Evolutionary conservation across 805 yeast species (phyloP).

Genomic region (Diddensiella transvaalensis): DNA sequence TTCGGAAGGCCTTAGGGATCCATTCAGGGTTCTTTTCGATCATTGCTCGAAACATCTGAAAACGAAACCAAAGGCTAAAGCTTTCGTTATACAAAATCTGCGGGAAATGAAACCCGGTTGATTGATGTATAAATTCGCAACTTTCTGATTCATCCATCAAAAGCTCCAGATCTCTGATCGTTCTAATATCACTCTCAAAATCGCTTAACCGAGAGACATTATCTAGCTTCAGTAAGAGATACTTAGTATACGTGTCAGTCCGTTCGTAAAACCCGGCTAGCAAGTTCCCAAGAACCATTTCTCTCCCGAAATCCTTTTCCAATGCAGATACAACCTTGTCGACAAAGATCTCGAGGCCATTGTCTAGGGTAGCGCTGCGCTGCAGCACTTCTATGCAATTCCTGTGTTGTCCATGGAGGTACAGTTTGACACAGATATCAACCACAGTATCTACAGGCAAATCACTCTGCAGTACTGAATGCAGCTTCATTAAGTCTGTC

Average conservation of each 20-base stretch:
- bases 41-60: conserved; percentile 4
- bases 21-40: not conserved
- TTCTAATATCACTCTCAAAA: not conserved
- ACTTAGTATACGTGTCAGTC: not conserved
- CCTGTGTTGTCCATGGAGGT: not conserved
- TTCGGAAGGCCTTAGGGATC: conserved; percentile 2
- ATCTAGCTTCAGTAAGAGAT: not conserved
- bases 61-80: conserved; percentile 7
- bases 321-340: not conserved
- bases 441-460: not conserved
- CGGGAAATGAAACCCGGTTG: conserved; percentile 6
- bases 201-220: not conserved
- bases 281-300: not conserved
- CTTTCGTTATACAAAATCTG: conserved; percentile 10
- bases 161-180: not conserved
- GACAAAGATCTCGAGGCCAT: not conserved
- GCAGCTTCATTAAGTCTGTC: not conserved
- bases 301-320: not conserved
- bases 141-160: not conserved
- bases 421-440: not conserved
- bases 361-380: not conserved
- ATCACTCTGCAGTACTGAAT: not conserved
- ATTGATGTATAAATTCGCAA: not conserved
- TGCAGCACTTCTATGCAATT: not conserved
- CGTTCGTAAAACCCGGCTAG: not conserved